These are phyloP conservation scores for Eimeria mitis DNA, from an alignment of 169 alveolate species.

Conservation along the genomic window DNA sequence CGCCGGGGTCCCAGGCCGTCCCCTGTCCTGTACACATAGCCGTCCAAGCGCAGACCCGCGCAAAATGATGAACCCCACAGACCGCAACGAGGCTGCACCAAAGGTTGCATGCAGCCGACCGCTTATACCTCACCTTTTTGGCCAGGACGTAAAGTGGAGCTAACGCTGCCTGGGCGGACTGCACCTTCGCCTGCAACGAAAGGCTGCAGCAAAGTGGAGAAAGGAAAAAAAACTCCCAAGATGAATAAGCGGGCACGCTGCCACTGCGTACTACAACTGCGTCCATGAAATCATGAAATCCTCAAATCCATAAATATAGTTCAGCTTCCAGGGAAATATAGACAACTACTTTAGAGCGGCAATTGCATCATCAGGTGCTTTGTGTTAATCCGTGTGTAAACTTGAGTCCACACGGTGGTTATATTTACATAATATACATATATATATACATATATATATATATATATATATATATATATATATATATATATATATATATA, in stretches of 20 bases:
- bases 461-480: too few species aligned
- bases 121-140: conserved; percentile 21
- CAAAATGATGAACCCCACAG: neutral
- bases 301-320: neutral
- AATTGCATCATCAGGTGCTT: neutral
- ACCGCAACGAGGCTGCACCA: neutral
- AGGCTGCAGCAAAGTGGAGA: conserved; percentile 29
- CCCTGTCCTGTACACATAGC: conserved; percentile 45
- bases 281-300: neutral
- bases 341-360: neutral
- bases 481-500: too few species aligned
- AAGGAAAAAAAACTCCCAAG: neutral
- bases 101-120: neutral
- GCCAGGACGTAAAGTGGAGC: conserved; percentile 76
- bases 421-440: too few species aligned
- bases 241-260: neutral
- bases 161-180: conserved; percentile 74
- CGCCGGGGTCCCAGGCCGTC: conserved; percentile 51
- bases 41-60: neutral
- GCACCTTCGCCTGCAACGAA: conserved; percentile 74
- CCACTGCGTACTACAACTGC: neutral
- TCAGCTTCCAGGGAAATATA: neutral
- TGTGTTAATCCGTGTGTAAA: neutral
- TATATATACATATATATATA: too few species aligned
- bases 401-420: neutral